A percentile compares a stretch with the other conserved stretches of the same genome.
Evolutionary conservation across 352 stramenopile species (phyloP).

Genomic region (Plasmopara halstedii): DNA sequence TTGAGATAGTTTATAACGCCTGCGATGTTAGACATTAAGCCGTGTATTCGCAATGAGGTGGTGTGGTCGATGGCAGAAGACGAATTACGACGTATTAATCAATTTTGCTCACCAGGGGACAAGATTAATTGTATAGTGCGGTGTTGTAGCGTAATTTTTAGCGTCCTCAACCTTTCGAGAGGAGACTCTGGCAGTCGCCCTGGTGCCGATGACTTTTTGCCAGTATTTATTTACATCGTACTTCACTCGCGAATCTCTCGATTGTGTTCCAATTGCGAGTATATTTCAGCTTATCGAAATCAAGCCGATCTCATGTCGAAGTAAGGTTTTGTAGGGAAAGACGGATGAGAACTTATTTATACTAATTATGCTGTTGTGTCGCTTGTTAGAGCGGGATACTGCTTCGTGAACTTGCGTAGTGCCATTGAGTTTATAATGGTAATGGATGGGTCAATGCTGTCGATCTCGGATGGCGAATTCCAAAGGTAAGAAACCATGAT

Average conservation of each 20-base stretch:
- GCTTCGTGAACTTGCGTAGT: constrained; percentile 88
- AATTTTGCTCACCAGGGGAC: constrained; percentile 73
- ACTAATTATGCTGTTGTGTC: background rate
- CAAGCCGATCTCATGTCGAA: constrained; percentile 87
- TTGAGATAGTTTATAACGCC: constrained; percentile 43
- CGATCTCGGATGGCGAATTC: constrained; percentile 75
- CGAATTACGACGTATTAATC: constrained; percentile 86
- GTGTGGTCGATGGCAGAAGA: constrained; percentile 85
- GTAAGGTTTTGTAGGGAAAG: constrained; percentile 17
- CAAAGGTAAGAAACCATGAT: constrained; percentile 28
- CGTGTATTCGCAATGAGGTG: constrained; percentile 85
- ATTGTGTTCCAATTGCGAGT: constrained; percentile 87
- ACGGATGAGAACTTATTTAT: background rate
- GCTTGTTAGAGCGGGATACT: constrained; percentile 75
- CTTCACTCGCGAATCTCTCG: constrained; percentile 84
- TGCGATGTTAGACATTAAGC: constrained; percentile 88
- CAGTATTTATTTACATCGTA: constrained; percentile 91
- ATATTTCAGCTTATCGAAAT: constrained; percentile 86
- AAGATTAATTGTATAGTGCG: constrained; percentile 88
- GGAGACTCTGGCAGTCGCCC: constrained; percentile 58
- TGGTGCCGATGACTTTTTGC: constrained; percentile 87
- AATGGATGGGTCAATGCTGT: constrained; percentile 77
- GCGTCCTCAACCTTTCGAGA: constrained; percentile 74
- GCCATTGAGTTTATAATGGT: constrained; percentile 88
- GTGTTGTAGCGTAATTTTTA: constrained; percentile 87